A percentile compares a stretch with the other conserved stretches of the same genome.
Evolutionary conservation across 257 asterid genomes (phyloP).

Genomic region (Fraxinus excelsior): DNA sequence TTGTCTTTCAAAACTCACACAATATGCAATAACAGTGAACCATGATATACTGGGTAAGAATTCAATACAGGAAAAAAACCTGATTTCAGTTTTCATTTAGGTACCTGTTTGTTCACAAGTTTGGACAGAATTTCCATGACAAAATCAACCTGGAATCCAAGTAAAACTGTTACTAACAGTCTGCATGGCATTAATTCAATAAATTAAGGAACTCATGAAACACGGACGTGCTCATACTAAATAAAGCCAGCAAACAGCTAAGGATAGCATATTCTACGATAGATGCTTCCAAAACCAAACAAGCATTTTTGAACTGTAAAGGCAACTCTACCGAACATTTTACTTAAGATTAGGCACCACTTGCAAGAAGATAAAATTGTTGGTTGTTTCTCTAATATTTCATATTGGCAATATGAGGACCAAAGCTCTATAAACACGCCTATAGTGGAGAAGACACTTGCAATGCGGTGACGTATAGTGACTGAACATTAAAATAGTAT

Average conservation of each 20-base stretch:
- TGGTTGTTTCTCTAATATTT: background rate
- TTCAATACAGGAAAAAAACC: constrained; percentile 16
- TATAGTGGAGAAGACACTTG: background rate
- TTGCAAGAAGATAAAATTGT: background rate
- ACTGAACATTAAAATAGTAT: background rate
- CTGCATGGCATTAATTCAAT: background rate
- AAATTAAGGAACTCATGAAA: background rate
- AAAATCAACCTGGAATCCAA: constrained; percentile 68
- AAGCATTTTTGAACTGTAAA: background rate
- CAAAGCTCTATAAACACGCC: background rate
- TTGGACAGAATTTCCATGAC: constrained; percentile 90
- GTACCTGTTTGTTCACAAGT: constrained; percentile 83
- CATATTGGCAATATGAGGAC: background rate
- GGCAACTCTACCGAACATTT: background rate
- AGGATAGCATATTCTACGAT: background rate
- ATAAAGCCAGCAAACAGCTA: background rate
- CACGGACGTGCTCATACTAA: background rate
- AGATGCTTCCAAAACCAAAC: background rate
- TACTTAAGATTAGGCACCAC: background rate
- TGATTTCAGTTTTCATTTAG: constrained; percentile 14
- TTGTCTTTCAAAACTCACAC: constrained; percentile 1
- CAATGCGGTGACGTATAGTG: background rate
- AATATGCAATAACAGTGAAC: constrained; percentile 5
- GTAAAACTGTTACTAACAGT: constrained; percentile 25
- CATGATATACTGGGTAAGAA: constrained; percentile 8